phyloP scores from a whole-genome alignment of 345 rosid species.

The Aegle marmelos region DNA sequence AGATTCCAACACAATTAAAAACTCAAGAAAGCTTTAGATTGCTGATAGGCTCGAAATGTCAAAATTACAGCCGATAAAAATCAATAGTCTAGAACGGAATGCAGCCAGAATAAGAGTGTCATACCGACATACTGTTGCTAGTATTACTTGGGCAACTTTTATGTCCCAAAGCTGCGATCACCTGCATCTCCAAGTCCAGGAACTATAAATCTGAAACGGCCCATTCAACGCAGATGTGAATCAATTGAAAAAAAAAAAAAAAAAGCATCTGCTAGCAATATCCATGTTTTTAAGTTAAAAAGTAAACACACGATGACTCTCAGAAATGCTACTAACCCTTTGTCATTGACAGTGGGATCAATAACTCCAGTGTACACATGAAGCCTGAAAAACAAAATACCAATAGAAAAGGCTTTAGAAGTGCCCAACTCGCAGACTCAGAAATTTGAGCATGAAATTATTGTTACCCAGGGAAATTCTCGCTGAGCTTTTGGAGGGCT shows the following conservation, averaged over 20 bases:
- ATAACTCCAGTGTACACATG: conserved; percentile 91
- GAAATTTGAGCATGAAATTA: background rate
- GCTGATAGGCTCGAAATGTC: conserved; percentile 11
- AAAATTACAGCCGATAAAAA: conserved; percentile 22
- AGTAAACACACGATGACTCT: background rate
- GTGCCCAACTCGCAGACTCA: background rate
- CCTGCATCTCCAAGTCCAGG: conserved; percentile 99
- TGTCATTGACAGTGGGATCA: conserved; percentile 76
- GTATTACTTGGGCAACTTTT: background rate
- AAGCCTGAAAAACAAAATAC: conserved; percentile 50
- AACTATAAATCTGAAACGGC: conserved; percentile 58
- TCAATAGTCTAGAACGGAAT: background rate
- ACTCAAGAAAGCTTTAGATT: background rate
- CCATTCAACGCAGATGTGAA: background rate
- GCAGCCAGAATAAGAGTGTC: background rate
- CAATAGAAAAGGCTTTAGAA: background rate
- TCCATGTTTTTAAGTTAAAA: background rate
- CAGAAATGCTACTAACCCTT: conserved; percentile 56
- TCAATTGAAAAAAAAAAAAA: background rate
- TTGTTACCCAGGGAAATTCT: conserved; percentile 89
- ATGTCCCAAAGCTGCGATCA: conserved; percentile 88
- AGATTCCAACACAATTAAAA: background rate
- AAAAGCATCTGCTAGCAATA: background rate
- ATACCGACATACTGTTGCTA: background rate
- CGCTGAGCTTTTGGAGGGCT: conserved; percentile 87